phyloP scores from a whole-genome alignment of 2,329 filamentous ascomycete genomes.

The Mycocentrospora acerina region DNA sequence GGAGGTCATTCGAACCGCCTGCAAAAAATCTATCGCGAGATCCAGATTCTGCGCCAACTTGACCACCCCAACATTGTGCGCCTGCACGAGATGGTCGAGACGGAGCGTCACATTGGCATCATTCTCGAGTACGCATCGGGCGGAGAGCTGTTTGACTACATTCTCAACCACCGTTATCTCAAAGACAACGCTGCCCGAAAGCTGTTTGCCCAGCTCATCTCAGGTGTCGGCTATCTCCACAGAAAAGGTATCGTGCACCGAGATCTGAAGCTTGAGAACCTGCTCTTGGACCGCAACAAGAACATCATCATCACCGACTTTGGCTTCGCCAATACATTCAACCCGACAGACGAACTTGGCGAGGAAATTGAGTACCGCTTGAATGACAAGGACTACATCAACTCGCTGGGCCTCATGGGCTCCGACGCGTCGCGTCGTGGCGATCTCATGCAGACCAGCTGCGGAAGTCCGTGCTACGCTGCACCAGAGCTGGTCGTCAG shows the following conservation, averaged over 20 bases:
- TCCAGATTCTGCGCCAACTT: conserved; percentile 82
- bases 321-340: conserved; percentile 97
- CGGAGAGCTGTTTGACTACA: conserved; percentile 97
- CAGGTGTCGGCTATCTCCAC: conserved; percentile 94
- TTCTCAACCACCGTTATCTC: conserved; percentile 92
- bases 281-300: conserved; percentile 90
- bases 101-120: conserved; percentile 94
- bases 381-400: conserved; percentile 83
- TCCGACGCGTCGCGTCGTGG: conserved; percentile 77
- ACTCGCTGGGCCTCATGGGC: conserved; percentile 81
- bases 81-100: conserved; percentile 98
- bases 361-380: conserved; percentile 90
- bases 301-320: conserved; percentile 99
- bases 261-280: conserved; percentile 93
- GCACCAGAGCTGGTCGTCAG: conserved; percentile 96
- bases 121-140: conserved; percentile 98
- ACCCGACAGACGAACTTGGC: conserved; percentile 80
- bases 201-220: conserved; percentile 92
- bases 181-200: conserved; percentile 90
- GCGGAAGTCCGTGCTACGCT: conserved; percentile 96
- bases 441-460: conserved; percentile 98
- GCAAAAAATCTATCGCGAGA: conserved; percentile 96
- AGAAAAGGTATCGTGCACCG: conserved; percentile 98
- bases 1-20: conserved; percentile 85
- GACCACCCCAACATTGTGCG: conserved; percentile 97